These are phyloP conservation scores for Ettlia oleoabundans DNA, from an alignment of 139 green algal genomes.

Conservation along the genomic window DNA sequence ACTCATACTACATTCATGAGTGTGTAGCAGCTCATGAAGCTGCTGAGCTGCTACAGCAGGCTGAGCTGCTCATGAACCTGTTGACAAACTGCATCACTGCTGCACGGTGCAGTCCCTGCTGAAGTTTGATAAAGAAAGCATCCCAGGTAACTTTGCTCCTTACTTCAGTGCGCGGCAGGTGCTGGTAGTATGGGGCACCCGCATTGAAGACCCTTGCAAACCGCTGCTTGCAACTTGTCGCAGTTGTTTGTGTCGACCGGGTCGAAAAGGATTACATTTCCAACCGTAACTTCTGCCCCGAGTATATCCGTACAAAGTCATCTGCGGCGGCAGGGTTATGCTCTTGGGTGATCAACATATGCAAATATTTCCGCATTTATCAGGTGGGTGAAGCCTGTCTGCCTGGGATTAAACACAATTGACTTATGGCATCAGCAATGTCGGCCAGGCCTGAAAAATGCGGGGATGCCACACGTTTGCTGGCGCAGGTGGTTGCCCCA, in stretches of 20 bases:
- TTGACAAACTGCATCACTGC: not conserved
- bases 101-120: slow-evolving; percentile 59
- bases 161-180: no score
- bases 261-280: slow-evolving; percentile 78
- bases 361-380: slow-evolving; percentile 95
- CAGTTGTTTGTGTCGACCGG: slow-evolving; percentile 36
- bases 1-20: no score
- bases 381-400: slow-evolving; percentile 77
- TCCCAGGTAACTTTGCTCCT: no score
- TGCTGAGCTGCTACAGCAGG: not conserved
- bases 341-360: slow-evolving; percentile 93
- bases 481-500: slow-evolving; percentile 82
- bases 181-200: no score
- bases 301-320: slow-evolving; percentile 86
- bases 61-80: not conserved
- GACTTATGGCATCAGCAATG: no score
- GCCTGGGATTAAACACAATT: no score
- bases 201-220: no score
- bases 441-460: no score
- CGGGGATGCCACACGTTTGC: not conserved
- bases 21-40: no score
- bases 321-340: slow-evolving; percentile 88
- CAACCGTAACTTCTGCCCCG: slow-evolving; percentile 81
- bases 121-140: slow-evolving; percentile 95
- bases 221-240: not conserved